Evolutionary conservation across 225 moss, liverwort and hornwort genomes (phyloP), one percentile per base, ranked within the genome.

Genomic region (Sphagnum tenellum): DNA sequence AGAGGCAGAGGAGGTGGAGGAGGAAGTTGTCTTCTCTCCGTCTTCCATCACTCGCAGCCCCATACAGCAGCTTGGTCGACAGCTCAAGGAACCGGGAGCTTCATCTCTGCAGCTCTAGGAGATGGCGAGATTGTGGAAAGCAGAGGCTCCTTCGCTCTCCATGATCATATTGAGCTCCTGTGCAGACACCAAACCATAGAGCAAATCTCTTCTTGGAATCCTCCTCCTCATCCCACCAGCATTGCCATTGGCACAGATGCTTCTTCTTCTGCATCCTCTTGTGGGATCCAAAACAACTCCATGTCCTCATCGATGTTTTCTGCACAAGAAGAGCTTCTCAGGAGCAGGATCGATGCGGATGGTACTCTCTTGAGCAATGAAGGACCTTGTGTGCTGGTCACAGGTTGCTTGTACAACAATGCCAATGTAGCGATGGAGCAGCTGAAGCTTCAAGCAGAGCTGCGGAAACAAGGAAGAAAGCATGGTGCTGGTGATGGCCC

Each of bases 111-210:
- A 7, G 94, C 90, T 0, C 65, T 74, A 12, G 94, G 82, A 11
- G 75, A 77, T 65, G 81, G 86, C 56, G 79, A 73, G n/a, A 76
- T 87, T 44, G 79, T 82, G 49, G 90, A 89, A 6, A 82, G 81
- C 60, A 75, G 79, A 73, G 94, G 94, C 13, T 94, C 94, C 0
- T 81, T 68, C 59, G 75, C 94, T 3, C 75, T 94, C 65, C 70
- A 87, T 50, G 94, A 94, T 72, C 49, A 72, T 5, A 61, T 74
- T 12, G 78, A 78, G 45, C 69, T 83, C 57, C 63, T 87, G 3
- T 70, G 90, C 63, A 65, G 65, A 50, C 90, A 94, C 64, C 94
- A 94, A 66, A 90, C 81, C 9, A 56, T 94, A 44, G 85, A 94
- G 63, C 66, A 74, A 53, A 73, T 94, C 69, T 8, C n/a, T 45